phyloP scores from a whole-genome alignment of 2,329 filamentous ascomycete genomes.

The Pseudocercospora cruenta region DNA sequence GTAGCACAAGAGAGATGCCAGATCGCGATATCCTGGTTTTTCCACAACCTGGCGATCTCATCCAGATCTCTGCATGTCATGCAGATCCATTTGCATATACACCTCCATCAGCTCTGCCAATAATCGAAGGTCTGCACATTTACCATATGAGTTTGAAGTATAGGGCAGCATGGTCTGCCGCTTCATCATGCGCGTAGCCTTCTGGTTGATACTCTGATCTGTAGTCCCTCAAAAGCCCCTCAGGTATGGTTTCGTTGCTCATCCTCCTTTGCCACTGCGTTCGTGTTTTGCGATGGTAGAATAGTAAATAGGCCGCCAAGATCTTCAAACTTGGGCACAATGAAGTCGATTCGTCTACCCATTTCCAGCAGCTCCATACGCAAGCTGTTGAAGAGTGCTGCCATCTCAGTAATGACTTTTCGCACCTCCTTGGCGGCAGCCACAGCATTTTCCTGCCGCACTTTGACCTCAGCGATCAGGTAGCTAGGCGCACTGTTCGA shows the following conservation, averaged over 20 bases:
- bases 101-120: neutral
- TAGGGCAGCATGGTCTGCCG: neutral
- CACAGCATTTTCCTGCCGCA: slow-evolving; percentile 17
- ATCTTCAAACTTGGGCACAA: neutral
- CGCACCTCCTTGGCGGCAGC: slow-evolving; percentile 11
- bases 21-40: neutral
- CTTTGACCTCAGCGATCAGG: slow-evolving; percentile 11
- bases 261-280: neutral
- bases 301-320: neutral
- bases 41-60: neutral
- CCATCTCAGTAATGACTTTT: slow-evolving; percentile 1
- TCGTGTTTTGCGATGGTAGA: neutral
- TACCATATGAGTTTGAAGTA: neutral
- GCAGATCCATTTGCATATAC: neutral
- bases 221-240: neutral
- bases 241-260: neutral
- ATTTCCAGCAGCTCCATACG: neutral
- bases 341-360: neutral
- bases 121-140: neutral
- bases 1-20: neutral
- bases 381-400: neutral
- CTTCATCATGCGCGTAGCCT: neutral
- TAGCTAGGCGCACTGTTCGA: neutral
- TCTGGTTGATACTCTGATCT: neutral
- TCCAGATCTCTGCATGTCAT: neutral